phyloP scores from a whole-genome alignment of 2,329 filamentous ascomycete species.

The Pseudogymnoascus sp. region DNA sequence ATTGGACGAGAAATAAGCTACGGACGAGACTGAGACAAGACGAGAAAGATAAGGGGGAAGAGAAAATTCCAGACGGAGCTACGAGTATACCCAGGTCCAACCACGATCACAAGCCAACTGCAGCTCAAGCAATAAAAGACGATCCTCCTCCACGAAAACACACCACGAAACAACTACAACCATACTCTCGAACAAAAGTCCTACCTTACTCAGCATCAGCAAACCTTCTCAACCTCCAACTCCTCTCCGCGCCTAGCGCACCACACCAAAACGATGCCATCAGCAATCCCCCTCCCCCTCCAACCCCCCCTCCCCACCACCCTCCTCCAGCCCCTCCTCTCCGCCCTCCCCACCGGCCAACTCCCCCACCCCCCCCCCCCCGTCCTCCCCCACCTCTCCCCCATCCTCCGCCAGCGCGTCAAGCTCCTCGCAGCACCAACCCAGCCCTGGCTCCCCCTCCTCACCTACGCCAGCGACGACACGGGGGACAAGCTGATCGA shows the following conservation, averaged over 20 bases:
- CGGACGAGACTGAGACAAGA: background rate
- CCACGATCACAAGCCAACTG: background rate
- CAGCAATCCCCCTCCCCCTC: background rate
- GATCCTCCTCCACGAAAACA: background rate
- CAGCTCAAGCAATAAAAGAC: background rate
- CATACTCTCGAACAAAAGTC: background rate
- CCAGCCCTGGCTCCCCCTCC: slow-evolving; percentile 62
- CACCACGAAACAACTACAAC: background rate
- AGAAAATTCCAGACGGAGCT: background rate
- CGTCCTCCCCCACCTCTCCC: slow-evolving; percentile 53
- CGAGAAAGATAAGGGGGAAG: background rate
- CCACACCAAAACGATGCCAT: background rate
- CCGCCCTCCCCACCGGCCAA: background rate
- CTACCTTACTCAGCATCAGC: background rate
- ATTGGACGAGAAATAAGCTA: background rate
- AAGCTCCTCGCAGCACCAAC: slow-evolving; percentile 54
- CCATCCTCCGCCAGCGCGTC: slow-evolving; percentile 58
- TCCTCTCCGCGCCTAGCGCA: background rate
- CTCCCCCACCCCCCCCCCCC: slow-evolving; percentile 44
- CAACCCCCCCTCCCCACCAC: background rate
- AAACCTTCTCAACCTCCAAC: background rate
- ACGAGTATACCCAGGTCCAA: no score
- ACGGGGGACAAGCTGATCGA: slow-evolving; percentile 48
- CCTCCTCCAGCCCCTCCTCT: slow-evolving; percentile 1
- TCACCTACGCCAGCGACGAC: slow-evolving; percentile 54